These are phyloP conservation scores for Exophiala sp. DNA, from an alignment of 2,329 filamentous ascomycete genomes.

Conservation along the genomic window DNA sequence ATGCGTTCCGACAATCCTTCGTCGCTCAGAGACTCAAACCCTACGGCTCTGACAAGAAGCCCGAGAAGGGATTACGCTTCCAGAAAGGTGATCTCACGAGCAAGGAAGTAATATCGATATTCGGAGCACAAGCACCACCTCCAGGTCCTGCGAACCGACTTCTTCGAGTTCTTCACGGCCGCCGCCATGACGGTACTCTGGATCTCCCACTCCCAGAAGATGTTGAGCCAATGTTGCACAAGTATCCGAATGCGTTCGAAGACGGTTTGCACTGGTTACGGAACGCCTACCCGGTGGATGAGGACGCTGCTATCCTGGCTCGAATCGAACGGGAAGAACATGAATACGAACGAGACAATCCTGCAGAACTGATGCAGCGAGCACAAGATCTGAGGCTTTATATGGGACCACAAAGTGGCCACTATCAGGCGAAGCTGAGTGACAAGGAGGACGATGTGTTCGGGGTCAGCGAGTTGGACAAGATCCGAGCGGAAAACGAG, in stretches of 20 bases:
- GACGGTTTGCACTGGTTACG: constrained; percentile 42
- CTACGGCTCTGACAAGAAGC: constrained; percentile 18
- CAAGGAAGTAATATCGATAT: constrained; percentile 19
- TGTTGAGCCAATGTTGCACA: constrained; percentile 31
- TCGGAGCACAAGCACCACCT: constrained; percentile 17
- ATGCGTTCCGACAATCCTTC: constrained; percentile 9
- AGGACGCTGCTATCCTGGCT: constrained; percentile 47
- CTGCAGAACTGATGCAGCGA: constrained; percentile 29
- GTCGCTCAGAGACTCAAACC: constrained; percentile 15
- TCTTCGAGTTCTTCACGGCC: constrained; percentile 40
- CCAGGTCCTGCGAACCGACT: constrained; percentile 23
- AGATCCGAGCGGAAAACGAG: constrained; percentile 40
- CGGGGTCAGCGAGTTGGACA: constrained; percentile 41
- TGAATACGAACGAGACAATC: constrained; percentile 21
- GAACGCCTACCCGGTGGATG: constrained; percentile 41
- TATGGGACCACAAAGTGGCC: constrained; percentile 37
- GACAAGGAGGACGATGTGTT: constrained; percentile 40
- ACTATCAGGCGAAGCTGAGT: constrained; percentile 40
- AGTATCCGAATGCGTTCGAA: constrained; percentile 33
- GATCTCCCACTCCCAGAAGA: constrained; percentile 43
- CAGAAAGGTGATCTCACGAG: constrained; percentile 16
- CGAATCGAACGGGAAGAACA: constrained; percentile 36
- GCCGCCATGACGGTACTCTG: constrained; percentile 43
- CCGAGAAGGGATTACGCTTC: constrained; percentile 26
- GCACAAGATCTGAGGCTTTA: constrained; percentile 40